Evolutionary conservation across 148 eudicot species (phyloP), one percentile per base, ranked within the genome.

Genomic region (Salicornia ramosissima): DNA sequence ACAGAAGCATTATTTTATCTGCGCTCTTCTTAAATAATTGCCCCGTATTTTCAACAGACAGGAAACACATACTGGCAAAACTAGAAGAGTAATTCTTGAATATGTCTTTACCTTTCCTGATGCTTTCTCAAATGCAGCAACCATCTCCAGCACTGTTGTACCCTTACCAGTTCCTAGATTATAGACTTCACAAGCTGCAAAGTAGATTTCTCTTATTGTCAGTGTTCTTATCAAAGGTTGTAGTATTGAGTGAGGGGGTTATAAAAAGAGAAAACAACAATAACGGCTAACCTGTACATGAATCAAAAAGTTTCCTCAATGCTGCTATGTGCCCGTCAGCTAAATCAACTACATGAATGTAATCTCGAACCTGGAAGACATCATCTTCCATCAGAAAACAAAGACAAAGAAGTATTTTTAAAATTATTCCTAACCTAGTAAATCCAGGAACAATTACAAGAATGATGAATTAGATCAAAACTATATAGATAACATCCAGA

Each of bases 291-390:
- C 97, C 97, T 69, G 84, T 79, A 61, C 85, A 78, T 69, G 96
- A 73, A 71, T 89, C 88, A 65, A 80, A 77, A 33, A 95, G 81
- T 83, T 91, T 95, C 66, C 52, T 73, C 78, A 95, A 55, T 65
- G 99, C 99, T 34, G 99, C 91, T 73, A 86, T 86, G 74, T 95
- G 99, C 30, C 99, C 99, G 75, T 95, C 93, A 14, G 99, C 99
- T 80, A 95, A 85, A 81, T 95, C 99, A 74, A 91, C 83, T 43
- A 95, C 99, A 81, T 95, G 99, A 69, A 95, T 91, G 81, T 95
- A 95, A 65, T 95, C 99, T 62, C 99, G 89, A 45, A 95, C 93
- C 99, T 95, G 88, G 24, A 56, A 74, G 45, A 59, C 22, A 59
- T 10, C 22, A 59, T 10, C 10, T 45, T 14, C 31, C 6, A 57